These are phyloP conservation scores for Hypoxylon sp. DNA, from an alignment of 2,329 filamentous ascomycete species.

Conservation along the genomic window DNA sequence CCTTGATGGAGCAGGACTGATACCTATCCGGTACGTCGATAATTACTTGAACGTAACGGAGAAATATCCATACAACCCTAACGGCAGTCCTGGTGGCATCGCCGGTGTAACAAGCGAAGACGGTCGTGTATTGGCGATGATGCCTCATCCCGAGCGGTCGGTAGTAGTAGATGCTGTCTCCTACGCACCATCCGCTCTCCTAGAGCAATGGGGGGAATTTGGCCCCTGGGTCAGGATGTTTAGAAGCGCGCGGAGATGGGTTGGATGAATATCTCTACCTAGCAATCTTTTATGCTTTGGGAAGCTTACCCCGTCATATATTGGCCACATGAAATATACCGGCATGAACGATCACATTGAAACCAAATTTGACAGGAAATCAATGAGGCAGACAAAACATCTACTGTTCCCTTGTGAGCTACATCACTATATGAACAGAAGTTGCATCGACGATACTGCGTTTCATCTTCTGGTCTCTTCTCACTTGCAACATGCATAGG, in stretches of 20 bases:
- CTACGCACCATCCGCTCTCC: slow-evolving; percentile 37
- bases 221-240: slow-evolving; percentile 45
- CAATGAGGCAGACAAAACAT: slow-evolving; percentile 14
- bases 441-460: not conserved
- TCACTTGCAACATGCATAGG: not conserved
- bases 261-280: slow-evolving; percentile 28
- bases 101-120: slow-evolving; percentile 41
- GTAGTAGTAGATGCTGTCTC: slow-evolving; percentile 38
- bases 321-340: slow-evolving; percentile 1
- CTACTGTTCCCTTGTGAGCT: slow-evolving; percentile 7
- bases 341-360: slow-evolving; percentile 12
- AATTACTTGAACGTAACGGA: slow-evolving; percentile 41
- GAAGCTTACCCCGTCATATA: not conserved
- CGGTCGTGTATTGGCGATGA: slow-evolving; percentile 42
- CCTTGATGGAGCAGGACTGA: slow-evolving; percentile 34
- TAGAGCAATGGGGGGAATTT: slow-evolving; percentile 44
- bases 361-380: slow-evolving; percentile 13
- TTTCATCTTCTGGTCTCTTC: not conserved
- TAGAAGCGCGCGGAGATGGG: slow-evolving; percentile 44
- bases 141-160: slow-evolving; percentile 44
- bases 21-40: slow-evolving; percentile 44
- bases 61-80: slow-evolving; percentile 42
- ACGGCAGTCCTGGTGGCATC: slow-evolving; percentile 39
- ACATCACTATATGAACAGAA: not conserved
- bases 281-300: not conserved